Base-by-base conservation (phyloP, 257 asterid genomes). In the Solanum chmielewskii region DNA sequence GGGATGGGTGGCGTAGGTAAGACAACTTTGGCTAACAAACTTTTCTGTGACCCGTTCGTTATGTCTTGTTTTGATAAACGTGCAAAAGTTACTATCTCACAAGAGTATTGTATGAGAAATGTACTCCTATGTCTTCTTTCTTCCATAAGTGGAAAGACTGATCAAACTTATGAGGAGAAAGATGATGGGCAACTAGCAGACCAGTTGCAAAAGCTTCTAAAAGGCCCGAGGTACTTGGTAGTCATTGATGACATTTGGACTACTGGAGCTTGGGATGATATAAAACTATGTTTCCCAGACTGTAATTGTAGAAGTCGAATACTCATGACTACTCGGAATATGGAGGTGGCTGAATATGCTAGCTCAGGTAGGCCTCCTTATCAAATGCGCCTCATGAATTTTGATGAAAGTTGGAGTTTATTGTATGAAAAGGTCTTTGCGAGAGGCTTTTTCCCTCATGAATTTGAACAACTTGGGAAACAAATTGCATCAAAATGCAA, bases 371-470 rank as follows among this genome's bases (percentile, higher is more conserved):
- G 2, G 23, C 62, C 62, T 52, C 62, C 62, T 52, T 4, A 52
- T 52, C 62, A 52, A 6, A 52, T 52, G 62, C 23, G n/a, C n/a
- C 62, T 52, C 0, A 2, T 52, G 62, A 52, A 52, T 52, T 18
- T 52, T 52, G n/a, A 52, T 7, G n/a, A 52, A 52, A 52, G 62
- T 52, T 52, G 62, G 62, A 52, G 62, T 52, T 52, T 52, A 52
- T 52, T 52, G 62, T 1, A 18, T 18, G 62, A 52, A 52, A 52
- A 52, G 62, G 4, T 52, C 62, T 52, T 52, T 16, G 62, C 10
- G n/a, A 52, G 0, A 6, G 1, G 0, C 2, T 18, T 0, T 52
- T 52, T 16, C 2, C 62, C 62, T 0, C 62, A 0, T 52, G 62
- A 0, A 52, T 52, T 52, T 52, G 62, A 52, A 0, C 0, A 18